A percentile compares a stretch with the other conserved stretches of the same genome.
These are phyloP conservation scores for Aspergillus cristatus DNA, from an alignment of 495 filamentous ascomycete species.

Conservation along the genomic window DNA sequence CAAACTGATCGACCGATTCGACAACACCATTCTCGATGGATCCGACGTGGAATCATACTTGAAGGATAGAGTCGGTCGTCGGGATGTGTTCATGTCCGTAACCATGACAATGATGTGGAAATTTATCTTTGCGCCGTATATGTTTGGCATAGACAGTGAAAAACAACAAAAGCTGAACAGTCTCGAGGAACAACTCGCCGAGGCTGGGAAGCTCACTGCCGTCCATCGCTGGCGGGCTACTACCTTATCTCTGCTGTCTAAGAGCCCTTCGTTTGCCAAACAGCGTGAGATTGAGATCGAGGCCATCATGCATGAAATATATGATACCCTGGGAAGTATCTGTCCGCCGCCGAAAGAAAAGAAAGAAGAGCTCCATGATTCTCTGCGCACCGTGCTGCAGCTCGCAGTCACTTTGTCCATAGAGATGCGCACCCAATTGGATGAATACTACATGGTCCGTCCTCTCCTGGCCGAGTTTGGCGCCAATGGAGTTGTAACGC, in stretches of 20 bases:
- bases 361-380: conserved; percentile 62
- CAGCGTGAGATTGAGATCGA: conserved; percentile 82
- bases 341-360: conserved; percentile 76
- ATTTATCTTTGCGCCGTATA: conserved; percentile 91
- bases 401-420: conserved; percentile 80
- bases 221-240: conserved; percentile 95
- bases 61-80: conserved; percentile 70
- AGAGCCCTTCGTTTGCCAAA: conserved; percentile 58
- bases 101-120: conserved; percentile 98
- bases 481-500: conserved; percentile 75
- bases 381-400: conserved; percentile 72
- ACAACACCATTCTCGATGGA: conserved; percentile 88
- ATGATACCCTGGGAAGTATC: conserved; percentile 64
- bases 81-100: conserved; percentile 93
- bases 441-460: conserved; percentile 95
- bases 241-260: conserved; percentile 78
- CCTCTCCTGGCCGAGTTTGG: conserved; percentile 94
- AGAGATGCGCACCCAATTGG: conserved; percentile 92
- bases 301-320: conserved; percentile 78
- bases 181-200: conserved; percentile 80
- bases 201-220: conserved; percentile 72
- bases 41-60: conserved; percentile 82
- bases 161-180: conserved; percentile 94
- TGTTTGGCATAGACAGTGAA: conserved; percentile 96
- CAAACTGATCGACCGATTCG: conserved; percentile 81